A percentile compares a stretch with the other conserved stretches of the same genome.
These are phyloP conservation scores for Kockovaella imperatae DNA, from an alignment of 768 basidiomycete genomes.

Conservation along the genomic window DNA sequence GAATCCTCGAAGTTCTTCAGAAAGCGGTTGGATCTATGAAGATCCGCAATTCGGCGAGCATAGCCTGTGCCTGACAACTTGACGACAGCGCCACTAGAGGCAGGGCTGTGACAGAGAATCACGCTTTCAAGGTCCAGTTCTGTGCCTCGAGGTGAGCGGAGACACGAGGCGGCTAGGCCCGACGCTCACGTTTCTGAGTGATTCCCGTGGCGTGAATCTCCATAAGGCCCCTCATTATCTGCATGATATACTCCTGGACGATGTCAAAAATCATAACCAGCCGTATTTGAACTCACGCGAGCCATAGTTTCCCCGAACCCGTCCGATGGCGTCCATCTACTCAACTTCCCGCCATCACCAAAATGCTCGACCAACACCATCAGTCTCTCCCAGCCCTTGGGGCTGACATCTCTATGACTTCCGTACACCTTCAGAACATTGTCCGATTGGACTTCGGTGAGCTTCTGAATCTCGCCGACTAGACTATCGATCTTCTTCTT, in stretches of 20 bases:
- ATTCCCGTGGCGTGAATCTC: constrained; percentile 29
- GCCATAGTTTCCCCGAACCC: constrained; percentile 29
- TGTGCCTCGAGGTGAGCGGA: constrained; percentile 2
- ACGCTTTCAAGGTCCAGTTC: constrained; percentile 29
- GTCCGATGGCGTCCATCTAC: constrained; percentile 22
- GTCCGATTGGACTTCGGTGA: constrained; percentile 24
- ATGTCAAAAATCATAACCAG: background rate
- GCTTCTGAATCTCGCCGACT: constrained; percentile 20
- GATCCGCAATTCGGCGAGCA: constrained; percentile 63
- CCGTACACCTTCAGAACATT: constrained; percentile 28
- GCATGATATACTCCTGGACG: constrained; percentile 28
- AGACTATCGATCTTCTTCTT: constrained; percentile 32
- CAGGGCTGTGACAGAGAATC: no score
- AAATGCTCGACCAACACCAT: constrained; percentile 28
- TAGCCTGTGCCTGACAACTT: constrained; percentile 70
- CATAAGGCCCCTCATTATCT: constrained; percentile 28
- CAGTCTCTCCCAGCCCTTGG: constrained; percentile 37
- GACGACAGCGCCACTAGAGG: constrained; percentile 49
- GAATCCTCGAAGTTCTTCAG: constrained; percentile 33
- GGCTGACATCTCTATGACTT: constrained; percentile 30
- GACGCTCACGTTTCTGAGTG: constrained; percentile 33
- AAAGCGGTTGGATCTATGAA: constrained; percentile 79
- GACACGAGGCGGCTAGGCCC: background rate
- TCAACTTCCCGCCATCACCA: constrained; percentile 22
- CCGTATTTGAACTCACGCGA: constrained; percentile 10